Conservation (phyloP, 1,284 basidiomycete genomes). For the Ceratobasidium theobromae region DNA sequence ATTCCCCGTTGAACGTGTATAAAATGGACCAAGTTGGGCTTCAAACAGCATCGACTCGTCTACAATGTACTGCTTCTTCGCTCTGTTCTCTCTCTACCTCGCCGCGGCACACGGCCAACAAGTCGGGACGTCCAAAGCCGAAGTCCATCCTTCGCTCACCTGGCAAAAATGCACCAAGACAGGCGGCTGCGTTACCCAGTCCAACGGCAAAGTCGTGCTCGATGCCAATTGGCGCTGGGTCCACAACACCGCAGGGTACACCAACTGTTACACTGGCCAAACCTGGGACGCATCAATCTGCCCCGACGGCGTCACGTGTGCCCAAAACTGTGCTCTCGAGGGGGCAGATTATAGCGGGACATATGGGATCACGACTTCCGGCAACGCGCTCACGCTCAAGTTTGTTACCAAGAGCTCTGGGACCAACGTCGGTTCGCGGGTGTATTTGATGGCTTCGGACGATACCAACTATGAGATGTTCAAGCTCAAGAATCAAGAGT, state of each 20-base stretch:
- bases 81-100: slow-evolving; percentile 34
- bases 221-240: slow-evolving; percentile 37
- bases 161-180: slow-evolving; percentile 35
- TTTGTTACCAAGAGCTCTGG: slow-evolving; percentile 52
- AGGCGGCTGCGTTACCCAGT: slow-evolving; percentile 32
- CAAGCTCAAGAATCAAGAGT: slow-evolving; percentile 57
- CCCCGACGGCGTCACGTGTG: slow-evolving; percentile 51
- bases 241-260: slow-evolving; percentile 39
- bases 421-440: slow-evolving; percentile 57
- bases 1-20: neutral
- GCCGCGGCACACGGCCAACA: slow-evolving; percentile 32
- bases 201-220: slow-evolving; percentile 27
- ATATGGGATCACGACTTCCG: slow-evolving; percentile 52
- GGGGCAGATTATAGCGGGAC: slow-evolving; percentile 57
- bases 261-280: slow-evolving; percentile 55
- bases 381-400: slow-evolving; percentile 54
- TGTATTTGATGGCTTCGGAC: slow-evolving; percentile 51
- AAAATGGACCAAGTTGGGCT: neutral
- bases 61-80: slow-evolving; percentile 4
- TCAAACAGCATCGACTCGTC: neutral
- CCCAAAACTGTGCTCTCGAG: slow-evolving; percentile 57
- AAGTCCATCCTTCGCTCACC: slow-evolving; percentile 32
- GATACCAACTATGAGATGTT: slow-evolving; percentile 54
- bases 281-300: slow-evolving; percentile 44
- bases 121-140: slow-evolving; percentile 34